These are phyloP conservation scores for Hypoxylon sp. DNA, from an alignment of 2,329 filamentous ascomycete genomes.

Conservation along the genomic window DNA sequence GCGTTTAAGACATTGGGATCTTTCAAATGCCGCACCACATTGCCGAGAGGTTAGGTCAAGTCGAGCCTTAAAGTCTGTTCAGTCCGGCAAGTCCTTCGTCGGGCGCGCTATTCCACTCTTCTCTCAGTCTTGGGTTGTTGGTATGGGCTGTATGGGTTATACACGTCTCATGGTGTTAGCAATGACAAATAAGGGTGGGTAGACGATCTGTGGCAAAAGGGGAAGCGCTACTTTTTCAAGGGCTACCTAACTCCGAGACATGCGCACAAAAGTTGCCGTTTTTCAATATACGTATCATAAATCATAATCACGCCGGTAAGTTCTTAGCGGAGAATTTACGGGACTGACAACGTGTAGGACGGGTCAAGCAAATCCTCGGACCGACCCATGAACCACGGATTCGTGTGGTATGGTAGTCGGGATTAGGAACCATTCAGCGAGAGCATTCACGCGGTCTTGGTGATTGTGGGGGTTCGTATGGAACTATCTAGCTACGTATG, in stretches of 20 bases:
- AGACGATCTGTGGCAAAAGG: conserved; percentile 14
- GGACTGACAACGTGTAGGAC: conserved; percentile 18
- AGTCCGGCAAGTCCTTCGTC: conserved; percentile 12
- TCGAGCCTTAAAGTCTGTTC: neutral
- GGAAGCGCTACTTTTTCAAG: conserved; percentile 4
- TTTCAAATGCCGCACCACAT: conserved; percentile 33
- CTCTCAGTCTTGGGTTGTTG: conserved; percentile 6
- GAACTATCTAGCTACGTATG: conserved; percentile 10
- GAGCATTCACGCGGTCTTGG: conserved; percentile 24
- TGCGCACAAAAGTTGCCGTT: neutral
- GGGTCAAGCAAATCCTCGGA: conserved; percentile 19
- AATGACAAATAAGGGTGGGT: conserved; percentile 10
- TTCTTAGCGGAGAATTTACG: conserved; percentile 16
- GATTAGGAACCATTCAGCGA: conserved; percentile 19
- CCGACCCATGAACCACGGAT: conserved; percentile 17
- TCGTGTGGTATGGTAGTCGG: conserved; percentile 15
- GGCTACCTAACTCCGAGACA: conserved; percentile 18
- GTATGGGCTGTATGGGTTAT: neutral
- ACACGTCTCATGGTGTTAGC: conserved; percentile 18
- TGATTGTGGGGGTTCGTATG: conserved; percentile 27
- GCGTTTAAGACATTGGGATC: conserved; percentile 1
- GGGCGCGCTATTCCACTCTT: conserved; percentile 2
- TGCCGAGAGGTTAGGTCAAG: conserved; percentile 16
- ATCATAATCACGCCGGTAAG: conserved; percentile 12
- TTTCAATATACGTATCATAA: conserved; percentile 8